phyloP scores from a whole-genome alignment of 208 protist genomes.

The Leishmania arabica region DNA sequence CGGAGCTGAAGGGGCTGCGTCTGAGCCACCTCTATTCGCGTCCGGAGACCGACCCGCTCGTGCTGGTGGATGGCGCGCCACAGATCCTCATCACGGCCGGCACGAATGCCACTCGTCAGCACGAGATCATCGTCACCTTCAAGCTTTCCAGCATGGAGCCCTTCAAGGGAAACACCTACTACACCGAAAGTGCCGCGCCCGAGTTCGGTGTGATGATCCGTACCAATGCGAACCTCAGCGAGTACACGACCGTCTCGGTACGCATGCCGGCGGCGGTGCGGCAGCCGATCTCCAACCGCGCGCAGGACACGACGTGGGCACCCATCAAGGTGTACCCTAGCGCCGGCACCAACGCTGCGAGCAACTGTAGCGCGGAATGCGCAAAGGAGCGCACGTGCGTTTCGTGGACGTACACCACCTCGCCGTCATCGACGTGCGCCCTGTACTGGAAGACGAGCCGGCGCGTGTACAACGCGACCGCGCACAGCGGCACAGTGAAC shows the following conservation, averaged over 20 bases:
- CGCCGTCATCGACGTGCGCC: slow-evolving; percentile 19
- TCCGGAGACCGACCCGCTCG: not conserved
- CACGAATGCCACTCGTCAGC: slow-evolving; percentile 32
- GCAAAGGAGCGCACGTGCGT: slow-evolving; percentile 34
- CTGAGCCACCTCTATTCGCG: slow-evolving; percentile 10
- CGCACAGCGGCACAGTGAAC: slow-evolving; percentile 38
- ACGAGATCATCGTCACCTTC: slow-evolving; percentile 52
- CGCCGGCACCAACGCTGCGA: not conserved
- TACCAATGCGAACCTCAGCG: slow-evolving; percentile 17
- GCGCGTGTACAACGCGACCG: slow-evolving; percentile 4
- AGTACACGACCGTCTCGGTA: slow-evolving; percentile 37
- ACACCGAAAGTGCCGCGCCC: slow-evolving; percentile 26
- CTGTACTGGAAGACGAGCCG: slow-evolving; percentile 43
- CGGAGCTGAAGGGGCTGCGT: slow-evolving; percentile 42
- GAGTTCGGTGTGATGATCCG: slow-evolving; percentile 45
- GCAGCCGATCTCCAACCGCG: slow-evolving; percentile 12
- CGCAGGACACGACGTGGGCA: slow-evolving; percentile 22
- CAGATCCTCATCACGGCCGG: slow-evolving; percentile 13
- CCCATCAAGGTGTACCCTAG: slow-evolving; percentile 35
- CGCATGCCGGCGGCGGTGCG: slow-evolving; percentile 35
- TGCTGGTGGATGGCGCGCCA: slow-evolving; percentile 3
- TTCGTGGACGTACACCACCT: slow-evolving; percentile 40
- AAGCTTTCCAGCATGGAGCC: slow-evolving; percentile 20
- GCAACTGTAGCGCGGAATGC: slow-evolving; percentile 44
- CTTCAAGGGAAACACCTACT: slow-evolving; percentile 28